Conservation (phyloP, 2,329 filamentous ascomycete genomes). For the Hypoxylon sp. region DNA sequence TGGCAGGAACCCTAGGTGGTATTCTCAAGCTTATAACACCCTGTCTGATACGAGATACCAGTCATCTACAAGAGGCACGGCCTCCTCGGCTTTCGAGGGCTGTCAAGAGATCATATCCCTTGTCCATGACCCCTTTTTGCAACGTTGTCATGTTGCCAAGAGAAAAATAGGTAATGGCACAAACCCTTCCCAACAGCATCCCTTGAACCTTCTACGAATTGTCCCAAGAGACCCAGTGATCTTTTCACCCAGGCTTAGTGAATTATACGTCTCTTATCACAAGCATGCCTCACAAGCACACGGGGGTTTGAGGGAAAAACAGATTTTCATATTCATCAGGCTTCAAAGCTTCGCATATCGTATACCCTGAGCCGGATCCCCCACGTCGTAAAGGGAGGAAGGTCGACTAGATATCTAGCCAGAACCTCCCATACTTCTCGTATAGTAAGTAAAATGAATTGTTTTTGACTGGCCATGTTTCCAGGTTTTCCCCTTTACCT, state of each 20-base stretch:
- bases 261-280: neutral
- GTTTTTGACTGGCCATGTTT: constrained; percentile 5
- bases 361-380: constrained; percentile 12
- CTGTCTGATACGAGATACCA: neutral
- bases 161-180: neutral
- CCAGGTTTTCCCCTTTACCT: constrained; percentile 7
- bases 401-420: constrained; percentile 12
- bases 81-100: neutral
- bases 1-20: neutral
- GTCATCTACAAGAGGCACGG: neutral
- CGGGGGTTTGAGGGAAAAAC: neutral
- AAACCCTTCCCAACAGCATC: neutral
- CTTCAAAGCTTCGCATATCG: constrained; percentile 7
- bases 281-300: too few relatives aligned
- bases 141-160: too few relatives aligned
- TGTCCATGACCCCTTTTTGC: too few relatives aligned
- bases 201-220: neutral
- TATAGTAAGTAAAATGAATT: constrained; percentile 26
- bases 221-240: neutral
- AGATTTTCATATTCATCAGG: constrained; percentile 21
- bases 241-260: neutral
- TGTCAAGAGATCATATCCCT: neutral
- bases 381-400: neutral
- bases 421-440: constrained; percentile 14
- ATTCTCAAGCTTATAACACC: neutral